Evolutionary conservation across 1,284 basidiomycete genomes (phyloP), one percentile per base, ranked within the genome.

Genomic region (Phellinidium pouzarii): DNA sequence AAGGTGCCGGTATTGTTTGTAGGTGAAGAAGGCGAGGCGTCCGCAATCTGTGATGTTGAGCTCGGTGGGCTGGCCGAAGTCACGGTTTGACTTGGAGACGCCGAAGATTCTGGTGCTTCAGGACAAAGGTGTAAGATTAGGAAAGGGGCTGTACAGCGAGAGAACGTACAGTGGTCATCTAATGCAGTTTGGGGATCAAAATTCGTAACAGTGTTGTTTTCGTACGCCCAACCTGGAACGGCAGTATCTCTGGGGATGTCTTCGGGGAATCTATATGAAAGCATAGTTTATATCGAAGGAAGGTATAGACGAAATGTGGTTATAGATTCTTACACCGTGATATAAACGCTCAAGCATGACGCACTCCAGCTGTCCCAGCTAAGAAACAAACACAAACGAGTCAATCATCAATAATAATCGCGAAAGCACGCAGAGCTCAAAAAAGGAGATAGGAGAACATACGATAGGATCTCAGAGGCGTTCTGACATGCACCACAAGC

Each of bases 401-500:
- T 36, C 31, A 41, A 19, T 14, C 12, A 48, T 14, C 6, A 17
- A 12, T 23, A 22, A 7, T 36, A 12, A 4, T 34, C n/a, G n/a
- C n/a, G n/a, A n/a, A n/a, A n/a, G 12, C 7, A 31, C 12, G 37
- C 8, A 45, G 17, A 19, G 29, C 7, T 19, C 6, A 14, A 4
- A 17, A 19, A 41, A 23, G 9, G 25, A 36, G 22, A 17, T 7
- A 12, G 9, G 22, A 40, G 19, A 1, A 54, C 53, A 26, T 43
- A 58, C 56, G 52, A 42, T 22, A 52, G 42, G 36, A 54, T 3
- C 3, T 7, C 44, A 8, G 58, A 52, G n/a, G 37, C 50, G 27
- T 55, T 57, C 40, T 60, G 59, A 36, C 59, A 60, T 22, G 55
- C 52, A 26, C 50, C 55, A 34, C 59, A 60, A 12, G 52, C 59